Evolutionary conservation across 192 early-diverging fungal species (phyloP).

Genomic region (Cladochytrium replicatum): DNA sequence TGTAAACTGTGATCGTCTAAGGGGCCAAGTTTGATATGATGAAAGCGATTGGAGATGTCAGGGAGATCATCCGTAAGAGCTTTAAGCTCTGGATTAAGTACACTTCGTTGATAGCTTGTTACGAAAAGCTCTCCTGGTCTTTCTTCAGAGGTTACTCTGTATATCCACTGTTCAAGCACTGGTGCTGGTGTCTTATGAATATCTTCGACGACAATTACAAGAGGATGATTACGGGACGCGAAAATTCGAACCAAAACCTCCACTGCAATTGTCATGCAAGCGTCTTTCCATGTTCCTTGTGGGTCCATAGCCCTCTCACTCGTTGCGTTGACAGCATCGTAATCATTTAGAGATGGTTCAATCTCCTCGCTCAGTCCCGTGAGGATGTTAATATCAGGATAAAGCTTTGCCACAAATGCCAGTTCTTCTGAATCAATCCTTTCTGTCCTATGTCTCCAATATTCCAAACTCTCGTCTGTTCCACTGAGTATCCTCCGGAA

Average conservation of each 20-base stretch:
- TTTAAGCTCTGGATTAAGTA: conserved; percentile 6
- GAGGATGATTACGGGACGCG: too few species aligned
- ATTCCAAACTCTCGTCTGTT: conserved; percentile 7
- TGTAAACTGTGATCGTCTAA: conserved; percentile 15
- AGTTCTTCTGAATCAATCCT: conserved; percentile 7
- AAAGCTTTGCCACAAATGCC: conserved; percentile 12
- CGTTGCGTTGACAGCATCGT: too few species aligned
- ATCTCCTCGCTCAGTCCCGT: conserved; percentile 2
- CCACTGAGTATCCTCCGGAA: conserved; percentile 14
- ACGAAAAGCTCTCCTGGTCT: too few species aligned
- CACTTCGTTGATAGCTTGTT: too few species aligned
- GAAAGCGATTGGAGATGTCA: too few species aligned
- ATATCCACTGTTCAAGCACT: conserved; percentile 14
- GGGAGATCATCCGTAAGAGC: conserved; percentile 27
- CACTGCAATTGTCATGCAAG: too few species aligned
- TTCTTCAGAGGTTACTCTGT: conserved; percentile 1
- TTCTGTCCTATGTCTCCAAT: conserved; percentile 8
- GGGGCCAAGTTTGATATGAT: conserved; percentile 18
- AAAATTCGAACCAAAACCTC: too few species aligned
- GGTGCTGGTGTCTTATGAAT: too few species aligned
- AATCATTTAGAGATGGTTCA: too few species aligned
- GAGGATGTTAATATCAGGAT: conserved; percentile 15
- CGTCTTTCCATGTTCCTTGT: too few species aligned
- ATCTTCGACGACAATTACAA: too few species aligned
- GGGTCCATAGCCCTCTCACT: too few species aligned